These are phyloP conservation scores for Cryptosporidium tyzzeri DNA, from an alignment of 169 alveolate species.

Conservation along the genomic window DNA sequence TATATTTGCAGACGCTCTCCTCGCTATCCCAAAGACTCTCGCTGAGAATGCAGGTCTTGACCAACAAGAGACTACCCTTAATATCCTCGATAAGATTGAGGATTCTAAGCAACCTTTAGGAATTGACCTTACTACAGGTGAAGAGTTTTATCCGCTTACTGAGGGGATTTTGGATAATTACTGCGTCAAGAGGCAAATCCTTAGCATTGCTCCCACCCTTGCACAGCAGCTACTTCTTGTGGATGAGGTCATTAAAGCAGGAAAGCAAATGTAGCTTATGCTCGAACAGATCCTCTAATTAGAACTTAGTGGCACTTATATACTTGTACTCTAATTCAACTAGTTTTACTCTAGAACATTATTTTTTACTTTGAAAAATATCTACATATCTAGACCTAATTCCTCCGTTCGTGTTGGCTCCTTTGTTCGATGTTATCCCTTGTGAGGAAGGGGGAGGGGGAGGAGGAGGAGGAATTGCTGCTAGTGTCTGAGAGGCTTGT, in stretches of 20 bases:
- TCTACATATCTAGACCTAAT: slow-evolving; percentile 70
- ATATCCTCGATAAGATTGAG: slow-evolving; percentile 89
- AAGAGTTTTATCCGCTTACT: slow-evolving; percentile 91
- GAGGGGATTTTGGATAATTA: slow-evolving; percentile 96
- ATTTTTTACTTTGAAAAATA: slow-evolving; percentile 37
- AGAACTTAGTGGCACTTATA: not conserved
- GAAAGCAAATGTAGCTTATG: slow-evolving; percentile 89
- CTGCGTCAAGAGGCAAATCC: slow-evolving; percentile 94
- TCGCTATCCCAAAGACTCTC: slow-evolving; percentile 94
- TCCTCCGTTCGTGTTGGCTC: slow-evolving; percentile 7
- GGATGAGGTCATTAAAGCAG: slow-evolving; percentile 98
- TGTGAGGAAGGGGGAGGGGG: slow-evolving; percentile 21
- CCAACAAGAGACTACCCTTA: slow-evolving; percentile 91
- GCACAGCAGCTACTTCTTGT: slow-evolving; percentile 97
- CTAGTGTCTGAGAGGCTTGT: not conserved
- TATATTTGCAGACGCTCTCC: slow-evolving; percentile 95
- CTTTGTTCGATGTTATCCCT: not conserved
- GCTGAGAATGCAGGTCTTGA: slow-evolving; percentile 98
- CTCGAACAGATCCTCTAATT: not conserved
- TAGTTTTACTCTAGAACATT: slow-evolving; percentile 8
- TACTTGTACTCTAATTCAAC: slow-evolving; percentile 25
- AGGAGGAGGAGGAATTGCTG: slow-evolving; percentile 20
- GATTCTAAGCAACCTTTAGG: slow-evolving; percentile 92
- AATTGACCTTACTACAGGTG: slow-evolving; percentile 94
- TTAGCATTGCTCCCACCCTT: slow-evolving; percentile 97